Conservation (phyloP, 345 rosid genomes). For the Arabis alpina region DNA sequence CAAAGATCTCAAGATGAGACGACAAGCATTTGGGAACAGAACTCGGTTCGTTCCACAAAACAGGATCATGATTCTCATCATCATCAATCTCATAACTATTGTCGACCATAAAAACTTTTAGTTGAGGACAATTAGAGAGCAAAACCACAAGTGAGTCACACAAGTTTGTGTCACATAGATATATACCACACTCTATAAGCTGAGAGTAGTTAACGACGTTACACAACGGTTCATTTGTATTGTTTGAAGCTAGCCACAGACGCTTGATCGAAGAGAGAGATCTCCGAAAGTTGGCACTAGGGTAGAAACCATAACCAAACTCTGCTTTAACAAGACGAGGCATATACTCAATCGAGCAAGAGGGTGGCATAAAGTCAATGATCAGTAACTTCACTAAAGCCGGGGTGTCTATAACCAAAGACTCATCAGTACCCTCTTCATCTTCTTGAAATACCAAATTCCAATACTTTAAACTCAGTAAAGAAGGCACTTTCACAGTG, state of each 20-base stretch:
- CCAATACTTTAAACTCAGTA: too few species aligned
- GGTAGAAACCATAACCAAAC: background rate
- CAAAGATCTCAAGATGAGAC: slow-evolving; percentile 2
- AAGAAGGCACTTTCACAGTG: too few species aligned
- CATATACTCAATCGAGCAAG: slow-evolving; percentile 1
- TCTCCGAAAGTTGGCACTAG: background rate
- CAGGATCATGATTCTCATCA: background rate
- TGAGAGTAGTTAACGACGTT: slow-evolving; percentile 14
- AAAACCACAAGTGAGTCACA: slow-evolving; percentile 14
- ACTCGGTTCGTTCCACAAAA: slow-evolving; percentile 3
- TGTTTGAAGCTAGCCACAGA: background rate
- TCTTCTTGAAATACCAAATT: too few species aligned
- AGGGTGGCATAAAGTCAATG: background rate
- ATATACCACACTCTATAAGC: background rate
- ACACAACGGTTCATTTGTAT: background rate
- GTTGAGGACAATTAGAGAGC: slow-evolving; percentile 7
- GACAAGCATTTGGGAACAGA: background rate
- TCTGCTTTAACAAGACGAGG: background rate
- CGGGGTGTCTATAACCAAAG: too few species aligned
- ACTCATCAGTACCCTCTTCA: too few species aligned
- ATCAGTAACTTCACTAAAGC: background rate
- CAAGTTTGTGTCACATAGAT: background rate
- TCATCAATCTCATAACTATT: background rate
- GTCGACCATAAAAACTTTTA: background rate
- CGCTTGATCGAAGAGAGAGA: background rate